A percentile compares a stretch with the other conserved stretches of the same genome.
phyloP scores from a whole-genome alignment of 2,329 filamentous ascomycete species.

The Cadophora gregata region DNA sequence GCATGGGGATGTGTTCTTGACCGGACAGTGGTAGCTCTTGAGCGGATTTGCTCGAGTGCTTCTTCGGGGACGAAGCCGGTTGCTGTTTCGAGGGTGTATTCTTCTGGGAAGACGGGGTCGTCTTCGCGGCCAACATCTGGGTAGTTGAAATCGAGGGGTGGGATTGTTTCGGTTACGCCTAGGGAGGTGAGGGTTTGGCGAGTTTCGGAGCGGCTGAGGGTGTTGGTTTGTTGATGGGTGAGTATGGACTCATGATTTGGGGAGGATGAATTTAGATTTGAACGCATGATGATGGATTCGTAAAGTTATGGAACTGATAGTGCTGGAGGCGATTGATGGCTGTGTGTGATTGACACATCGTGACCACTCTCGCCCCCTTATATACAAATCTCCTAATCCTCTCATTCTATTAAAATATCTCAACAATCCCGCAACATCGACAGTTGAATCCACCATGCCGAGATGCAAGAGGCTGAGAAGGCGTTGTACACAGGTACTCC shows the following conservation, averaged over 20 bases:
- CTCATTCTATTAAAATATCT: not conserved
- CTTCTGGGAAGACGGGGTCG: constrained; percentile 18
- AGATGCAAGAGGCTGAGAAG: constrained; percentile 11
- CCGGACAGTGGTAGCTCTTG: not conserved
- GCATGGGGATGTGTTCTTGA: not conserved
- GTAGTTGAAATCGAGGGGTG: constrained; percentile 13
- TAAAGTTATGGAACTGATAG: not conserved
- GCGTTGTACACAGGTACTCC: not conserved
- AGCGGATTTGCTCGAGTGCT: constrained; percentile 15
- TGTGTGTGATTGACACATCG: not conserved
- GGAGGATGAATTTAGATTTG: not conserved
- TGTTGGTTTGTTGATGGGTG: not conserved
- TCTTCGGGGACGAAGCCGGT: constrained; percentile 16
- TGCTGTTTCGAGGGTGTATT: constrained; percentile 20
- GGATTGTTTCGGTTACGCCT: constrained; percentile 3
- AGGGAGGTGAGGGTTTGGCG: constrained; percentile 5
- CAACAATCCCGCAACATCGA: not conserved
- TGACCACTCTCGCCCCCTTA: not conserved
- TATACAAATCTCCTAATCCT: not conserved
- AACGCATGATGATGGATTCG: not conserved
- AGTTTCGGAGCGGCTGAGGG: constrained; percentile 11
- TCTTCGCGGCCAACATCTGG: constrained; percentile 8
- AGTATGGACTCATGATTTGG: not conserved
- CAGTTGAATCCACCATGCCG: constrained; percentile 1
- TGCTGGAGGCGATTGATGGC: not conserved